A percentile compares a stretch with the other conserved stretches of the same genome.
Conservation (phyloP, 2,329 filamentous ascomycete species). For the Fusarium subtropicale region DNA sequence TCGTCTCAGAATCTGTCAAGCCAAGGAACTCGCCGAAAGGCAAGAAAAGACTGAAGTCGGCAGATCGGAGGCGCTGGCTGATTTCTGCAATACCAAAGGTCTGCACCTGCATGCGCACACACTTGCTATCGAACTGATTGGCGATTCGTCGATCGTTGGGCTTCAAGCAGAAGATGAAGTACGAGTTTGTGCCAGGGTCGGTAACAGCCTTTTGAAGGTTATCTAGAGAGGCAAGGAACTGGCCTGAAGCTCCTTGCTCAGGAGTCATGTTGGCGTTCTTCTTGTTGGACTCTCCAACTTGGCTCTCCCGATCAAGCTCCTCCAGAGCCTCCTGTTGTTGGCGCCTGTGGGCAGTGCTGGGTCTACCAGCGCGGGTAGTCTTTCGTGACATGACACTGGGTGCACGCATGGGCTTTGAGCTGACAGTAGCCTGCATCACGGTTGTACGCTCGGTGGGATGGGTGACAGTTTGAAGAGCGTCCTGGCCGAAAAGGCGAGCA, state of each 20-base stretch:
- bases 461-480: constrained; percentile 90
- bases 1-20: constrained; percentile 83
- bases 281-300: constrained; percentile 57
- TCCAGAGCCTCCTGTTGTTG: constrained; percentile 59
- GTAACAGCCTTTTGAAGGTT: constrained; percentile 90
- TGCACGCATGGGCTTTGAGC: constrained; percentile 91
- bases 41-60: constrained; percentile 95
- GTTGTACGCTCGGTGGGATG: constrained; percentile 91
- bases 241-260: constrained; percentile 89
- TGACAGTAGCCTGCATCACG: constrained; percentile 95
- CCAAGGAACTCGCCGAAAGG: constrained; percentile 97
- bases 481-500: constrained; percentile 91
- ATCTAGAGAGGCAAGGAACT: constrained; percentile 89
- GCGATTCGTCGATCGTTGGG: constrained; percentile 97
- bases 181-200: constrained; percentile 86
- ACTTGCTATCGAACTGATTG: constrained; percentile 99
- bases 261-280: constrained; percentile 59
- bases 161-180: constrained; percentile 97
- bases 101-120: constrained; percentile 92
- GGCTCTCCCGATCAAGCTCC: constrained; percentile 62
- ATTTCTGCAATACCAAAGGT: constrained; percentile 98
- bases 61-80: constrained; percentile 89
- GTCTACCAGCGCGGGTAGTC: constrained; percentile 58
- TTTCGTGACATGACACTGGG: constrained; percentile 92
- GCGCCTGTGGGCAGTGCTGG: constrained; percentile 52